Percentiles rank a stretch among this genome's conserved stretches.
phyloP scores from a whole-genome alignment of 225 moss, liverwort and hornwort species.

The Straminergon stramineum region DNA sequence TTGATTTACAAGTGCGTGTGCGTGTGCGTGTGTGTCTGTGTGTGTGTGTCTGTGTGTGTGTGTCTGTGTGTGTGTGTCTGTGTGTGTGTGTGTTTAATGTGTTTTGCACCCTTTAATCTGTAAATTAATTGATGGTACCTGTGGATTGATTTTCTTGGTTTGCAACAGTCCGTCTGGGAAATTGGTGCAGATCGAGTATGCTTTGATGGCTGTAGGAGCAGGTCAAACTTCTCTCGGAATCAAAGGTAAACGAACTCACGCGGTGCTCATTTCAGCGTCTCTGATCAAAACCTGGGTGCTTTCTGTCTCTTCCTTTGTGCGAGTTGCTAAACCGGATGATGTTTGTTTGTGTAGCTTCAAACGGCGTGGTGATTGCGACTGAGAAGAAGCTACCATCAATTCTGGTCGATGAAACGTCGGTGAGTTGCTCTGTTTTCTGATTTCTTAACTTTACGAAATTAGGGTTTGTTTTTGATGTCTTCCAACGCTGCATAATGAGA shows the following conservation, averaged over 20 bases:
- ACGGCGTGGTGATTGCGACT: conserved; percentile 94
- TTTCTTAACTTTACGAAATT: not conserved
- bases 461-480: not conserved
- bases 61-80: not conserved
- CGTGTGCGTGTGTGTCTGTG: not conserved
- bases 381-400: conserved; percentile 96
- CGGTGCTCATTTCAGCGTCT: not conserved
- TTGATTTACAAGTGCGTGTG: not conserved
- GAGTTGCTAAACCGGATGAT: conserved; percentile 13
- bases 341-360: conserved; percentile 58
- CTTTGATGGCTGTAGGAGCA: conserved; percentile 93
- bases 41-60: not conserved
- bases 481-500: not conserved
- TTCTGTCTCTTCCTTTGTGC: not conserved
- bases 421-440: conserved; percentile 2
- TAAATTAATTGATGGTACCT: not conserved
- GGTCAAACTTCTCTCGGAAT: conserved; percentile 97
- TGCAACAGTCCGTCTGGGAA: conserved; percentile 56
- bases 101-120: not conserved
- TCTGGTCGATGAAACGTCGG: conserved; percentile 83
- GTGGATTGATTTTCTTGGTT: not conserved
- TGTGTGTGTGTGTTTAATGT: not conserved
- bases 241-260: conserved; percentile 31
- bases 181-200: conserved; percentile 97
- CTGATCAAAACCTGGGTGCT: not conserved